phyloP scores from a whole-genome alignment of 495 filamentous ascomycete species.

The Margaritispora aquatica region DNA sequence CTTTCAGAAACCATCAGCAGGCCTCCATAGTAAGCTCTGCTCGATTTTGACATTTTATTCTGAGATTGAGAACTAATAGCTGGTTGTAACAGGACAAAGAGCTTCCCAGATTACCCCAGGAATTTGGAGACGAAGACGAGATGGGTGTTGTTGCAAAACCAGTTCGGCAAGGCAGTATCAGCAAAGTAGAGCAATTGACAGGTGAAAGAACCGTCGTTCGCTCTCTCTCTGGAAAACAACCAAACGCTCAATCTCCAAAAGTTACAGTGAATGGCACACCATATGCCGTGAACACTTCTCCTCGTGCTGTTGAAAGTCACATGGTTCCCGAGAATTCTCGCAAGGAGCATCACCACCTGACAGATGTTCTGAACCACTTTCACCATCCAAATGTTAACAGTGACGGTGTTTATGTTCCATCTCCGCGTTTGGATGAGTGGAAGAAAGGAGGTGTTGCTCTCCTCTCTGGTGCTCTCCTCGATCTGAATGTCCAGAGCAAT shows the following conservation, averaged over 20 bases:
- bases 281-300: slow-evolving; percentile 1
- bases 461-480: slow-evolving; percentile 42
- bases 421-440: slow-evolving; percentile 51
- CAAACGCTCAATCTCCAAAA: slow-evolving; percentile 5
- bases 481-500: slow-evolving; percentile 27
- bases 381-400: slow-evolving; percentile 35
- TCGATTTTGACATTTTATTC: background rate
- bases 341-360: slow-evolving; percentile 29
- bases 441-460: slow-evolving; percentile 45
- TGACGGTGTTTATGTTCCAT: slow-evolving; percentile 38
- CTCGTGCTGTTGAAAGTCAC: background rate
- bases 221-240: background rate
- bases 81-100: slow-evolving; percentile 17
- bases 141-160: slow-evolving; percentile 14
- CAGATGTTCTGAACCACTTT: slow-evolving; percentile 33
- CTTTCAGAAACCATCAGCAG: slow-evolving; percentile 16
- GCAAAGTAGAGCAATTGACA: slow-evolving; percentile 22
- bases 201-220: slow-evolving; percentile 7
- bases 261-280: slow-evolving; percentile 19
- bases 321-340: background rate
- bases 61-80: background rate
- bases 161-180: slow-evolving; percentile 12
- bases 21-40: background rate
- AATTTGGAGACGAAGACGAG: slow-evolving; percentile 11
- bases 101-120: slow-evolving; percentile 6